Percentiles rank a stretch among this genome's conserved stretches.
phyloP scores from a whole-genome alignment of 2,329 filamentous ascomycete genomes.

The Microthyrium microscopicum region DNA sequence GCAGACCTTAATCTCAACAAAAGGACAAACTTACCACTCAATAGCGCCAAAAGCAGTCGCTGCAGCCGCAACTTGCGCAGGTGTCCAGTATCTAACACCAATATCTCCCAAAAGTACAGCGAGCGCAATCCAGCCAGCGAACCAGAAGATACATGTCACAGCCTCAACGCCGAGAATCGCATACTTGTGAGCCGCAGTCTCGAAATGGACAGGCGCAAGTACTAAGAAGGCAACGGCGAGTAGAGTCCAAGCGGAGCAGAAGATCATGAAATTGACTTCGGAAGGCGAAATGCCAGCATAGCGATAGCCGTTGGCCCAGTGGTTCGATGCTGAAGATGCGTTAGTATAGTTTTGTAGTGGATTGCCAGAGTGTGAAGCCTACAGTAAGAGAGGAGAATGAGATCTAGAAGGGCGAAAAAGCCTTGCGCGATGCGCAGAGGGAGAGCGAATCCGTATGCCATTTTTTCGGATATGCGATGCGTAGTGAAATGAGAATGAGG shows the following conservation, averaged over 20 bases:
- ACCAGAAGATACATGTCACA: slow-evolving; percentile 77
- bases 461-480: not conserved
- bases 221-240: slow-evolving; percentile 48
- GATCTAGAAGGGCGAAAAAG: slow-evolving; percentile 54
- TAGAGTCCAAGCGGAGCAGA: slow-evolving; percentile 59
- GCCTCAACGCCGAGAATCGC: slow-evolving; percentile 52
- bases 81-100: slow-evolving; percentile 32
- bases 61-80: slow-evolving; percentile 45
- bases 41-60: slow-evolving; percentile 51
- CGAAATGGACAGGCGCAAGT: slow-evolving; percentile 11
- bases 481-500: no score
- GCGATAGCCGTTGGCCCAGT: slow-evolving; percentile 20
- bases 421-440: slow-evolving; percentile 51
- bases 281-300: slow-evolving; percentile 40
- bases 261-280: slow-evolving; percentile 61
- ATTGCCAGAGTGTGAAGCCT: slow-evolving; percentile 9
- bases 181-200: slow-evolving; percentile 42
- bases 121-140: slow-evolving; percentile 66
- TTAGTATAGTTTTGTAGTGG: not conserved
- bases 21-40: slow-evolving; percentile 31
- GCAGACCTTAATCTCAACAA: not conserved
- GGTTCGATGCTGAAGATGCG: not conserved
- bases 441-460: slow-evolving; percentile 23
- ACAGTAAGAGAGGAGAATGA: slow-evolving; percentile 63
- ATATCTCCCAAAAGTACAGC: slow-evolving; percentile 46